A percentile compares a stretch with the other conserved stretches of the same genome.
Evolutionary conservation across 441 rosid species (phyloP).

Genomic region (Arabidopsis lyrata): DNA sequence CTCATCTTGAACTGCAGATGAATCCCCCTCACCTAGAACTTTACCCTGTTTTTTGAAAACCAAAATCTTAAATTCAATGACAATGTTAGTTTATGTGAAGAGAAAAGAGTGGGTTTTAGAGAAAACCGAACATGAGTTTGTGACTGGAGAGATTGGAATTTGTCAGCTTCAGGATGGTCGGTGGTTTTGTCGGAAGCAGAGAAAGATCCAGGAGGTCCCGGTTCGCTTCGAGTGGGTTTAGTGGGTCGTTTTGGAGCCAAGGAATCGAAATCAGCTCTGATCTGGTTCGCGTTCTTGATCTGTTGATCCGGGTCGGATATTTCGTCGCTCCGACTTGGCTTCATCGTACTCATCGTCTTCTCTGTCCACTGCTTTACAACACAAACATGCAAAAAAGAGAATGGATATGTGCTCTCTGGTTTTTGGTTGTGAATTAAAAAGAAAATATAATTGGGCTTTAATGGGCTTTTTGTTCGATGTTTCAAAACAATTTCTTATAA

Average conservation of each 20-base stretch:
- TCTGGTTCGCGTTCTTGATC: constrained; percentile 52
- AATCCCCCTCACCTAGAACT: constrained; percentile 39
- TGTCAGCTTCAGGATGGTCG: constrained; percentile 62
- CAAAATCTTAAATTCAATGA: neutral
- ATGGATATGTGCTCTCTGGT: neutral
- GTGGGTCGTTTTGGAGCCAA: constrained; percentile 67
- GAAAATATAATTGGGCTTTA: constrained; percentile 3
- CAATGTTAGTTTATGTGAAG: neutral
- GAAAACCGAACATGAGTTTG: constrained; percentile 49
- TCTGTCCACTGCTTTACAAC: constrained; percentile 15
- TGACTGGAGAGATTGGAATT: constrained; percentile 62
- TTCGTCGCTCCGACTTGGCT: constrained; percentile 86
- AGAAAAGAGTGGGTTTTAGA: constrained; percentile 15
- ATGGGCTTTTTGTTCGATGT: constrained; percentile 13
- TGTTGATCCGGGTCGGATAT: constrained; percentile 57
- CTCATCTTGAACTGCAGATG: constrained; percentile 51
- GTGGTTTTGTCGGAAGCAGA: constrained; percentile 18
- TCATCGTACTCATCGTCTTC: constrained; percentile 47
- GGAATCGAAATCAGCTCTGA: constrained; percentile 68
- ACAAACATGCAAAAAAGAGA: neutral
- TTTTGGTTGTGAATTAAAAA: constrained; percentile 16
- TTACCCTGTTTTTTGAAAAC: constrained; percentile 40
- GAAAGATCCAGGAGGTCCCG: constrained; percentile 43
- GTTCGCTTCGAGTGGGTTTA: constrained; percentile 61
- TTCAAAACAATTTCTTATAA: too few relatives aligned